Conservation (phyloP, 139 green algal genomes). For the Micractinium conductrix region DNA sequence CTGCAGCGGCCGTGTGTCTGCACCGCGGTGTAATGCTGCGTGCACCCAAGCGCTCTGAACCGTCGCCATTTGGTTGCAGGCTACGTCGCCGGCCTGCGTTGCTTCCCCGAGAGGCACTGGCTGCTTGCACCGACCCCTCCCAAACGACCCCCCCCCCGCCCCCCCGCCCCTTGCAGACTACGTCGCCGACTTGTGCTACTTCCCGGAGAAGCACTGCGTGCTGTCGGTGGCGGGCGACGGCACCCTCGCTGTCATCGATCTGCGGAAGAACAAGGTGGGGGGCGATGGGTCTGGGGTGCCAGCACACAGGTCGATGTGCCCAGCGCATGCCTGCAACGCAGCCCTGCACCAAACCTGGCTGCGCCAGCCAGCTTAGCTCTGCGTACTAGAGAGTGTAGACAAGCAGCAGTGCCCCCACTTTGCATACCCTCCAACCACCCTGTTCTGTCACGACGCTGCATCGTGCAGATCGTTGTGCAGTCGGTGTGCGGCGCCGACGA, state of each 20-base stretch:
- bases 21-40: too few species aligned
- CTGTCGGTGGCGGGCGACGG: constrained; percentile 83
- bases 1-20: too few species aligned
- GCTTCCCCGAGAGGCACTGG: neutral
- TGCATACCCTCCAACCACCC: neutral
- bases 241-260: constrained; percentile 78
- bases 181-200: constrained; percentile 72
- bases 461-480: constrained; percentile 47
- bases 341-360: too few species aligned
- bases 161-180: constrained; percentile 63
- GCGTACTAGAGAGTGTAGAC: too few species aligned
- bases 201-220: constrained; percentile 53
- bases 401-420: too few species aligned
- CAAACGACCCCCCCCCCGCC: neutral
- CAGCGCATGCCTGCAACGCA: too few species aligned
- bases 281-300: neutral
- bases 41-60: too few species aligned
- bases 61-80: neutral
- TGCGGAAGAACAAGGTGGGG: constrained; percentile 52
- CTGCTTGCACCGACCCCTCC: neutral
- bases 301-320: too few species aligned
- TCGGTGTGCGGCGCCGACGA: constrained; percentile 89
- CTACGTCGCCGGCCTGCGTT: neutral
- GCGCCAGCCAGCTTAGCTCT: too few species aligned
- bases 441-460: too few species aligned